These are phyloP conservation scores for Aspergillus heteromorphus DNA, from an alignment of 495 filamentous ascomycete species.

Conservation along the genomic window DNA sequence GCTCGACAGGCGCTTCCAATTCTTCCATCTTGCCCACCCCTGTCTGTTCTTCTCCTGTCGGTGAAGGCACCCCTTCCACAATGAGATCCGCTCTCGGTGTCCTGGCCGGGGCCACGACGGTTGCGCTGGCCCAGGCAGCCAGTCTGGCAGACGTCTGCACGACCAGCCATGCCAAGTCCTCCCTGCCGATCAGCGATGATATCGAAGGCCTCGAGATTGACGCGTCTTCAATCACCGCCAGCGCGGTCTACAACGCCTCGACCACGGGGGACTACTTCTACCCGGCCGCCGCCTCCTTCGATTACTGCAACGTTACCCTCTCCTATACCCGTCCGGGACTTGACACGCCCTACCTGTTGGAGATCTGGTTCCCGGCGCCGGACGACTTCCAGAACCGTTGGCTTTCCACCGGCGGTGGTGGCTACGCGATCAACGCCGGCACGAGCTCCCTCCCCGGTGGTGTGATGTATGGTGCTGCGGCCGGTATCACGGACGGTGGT, in stretches of 20 bases:
- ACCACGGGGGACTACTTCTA: slow-evolving; percentile 6
- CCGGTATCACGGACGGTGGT: slow-evolving; percentile 33
- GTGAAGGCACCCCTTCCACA: neutral
- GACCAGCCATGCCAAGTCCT: neutral
- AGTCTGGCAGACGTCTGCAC: neutral
- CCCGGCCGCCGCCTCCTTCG: slow-evolving; percentile 12
- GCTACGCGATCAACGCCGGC: slow-evolving; percentile 23
- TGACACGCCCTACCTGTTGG: slow-evolving; percentile 22
- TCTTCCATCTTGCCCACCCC: neutral
- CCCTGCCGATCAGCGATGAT: slow-evolving; percentile 22
- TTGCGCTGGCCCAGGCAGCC: neutral
- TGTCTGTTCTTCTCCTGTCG: neutral
- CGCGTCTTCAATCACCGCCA: slow-evolving; percentile 24
- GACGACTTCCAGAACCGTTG: slow-evolving; percentile 32
- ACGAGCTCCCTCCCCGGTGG: slow-evolving; percentile 21
- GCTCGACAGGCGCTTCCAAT: neutral
- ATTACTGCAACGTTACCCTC: slow-evolving; percentile 33
- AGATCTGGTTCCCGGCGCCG: slow-evolving; percentile 27
- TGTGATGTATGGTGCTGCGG: slow-evolving; percentile 34
- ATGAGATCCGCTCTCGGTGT: neutral
- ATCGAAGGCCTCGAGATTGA: slow-evolving; percentile 25
- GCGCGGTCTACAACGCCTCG: slow-evolving; percentile 22
- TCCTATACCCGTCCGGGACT: slow-evolving; percentile 31
- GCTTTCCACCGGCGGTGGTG: slow-evolving; percentile 32
- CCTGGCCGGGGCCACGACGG: neutral